phyloP scores from a whole-genome alignment of 352 stramenopile genomes.

The Pythium vanterpoolii region DNA sequence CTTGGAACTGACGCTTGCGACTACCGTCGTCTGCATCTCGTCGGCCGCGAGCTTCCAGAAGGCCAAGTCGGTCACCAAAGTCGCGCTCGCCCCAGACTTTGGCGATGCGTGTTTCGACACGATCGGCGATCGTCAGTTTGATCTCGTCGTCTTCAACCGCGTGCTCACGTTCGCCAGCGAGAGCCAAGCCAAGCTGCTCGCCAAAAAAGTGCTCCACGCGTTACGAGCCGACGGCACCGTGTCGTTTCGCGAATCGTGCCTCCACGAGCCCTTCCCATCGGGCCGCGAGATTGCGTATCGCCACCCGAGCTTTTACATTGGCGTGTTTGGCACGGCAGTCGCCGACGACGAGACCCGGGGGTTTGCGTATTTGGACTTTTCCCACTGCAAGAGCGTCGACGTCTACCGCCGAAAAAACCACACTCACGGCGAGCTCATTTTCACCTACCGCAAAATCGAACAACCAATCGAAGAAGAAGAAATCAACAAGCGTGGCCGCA shows the following conservation, averaged over 20 bases:
- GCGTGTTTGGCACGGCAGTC: slow-evolving; percentile 27
- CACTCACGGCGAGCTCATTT: slow-evolving; percentile 38
- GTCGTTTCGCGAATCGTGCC: slow-evolving; percentile 36
- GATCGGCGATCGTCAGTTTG: slow-evolving; percentile 22
- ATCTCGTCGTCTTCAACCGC: slow-evolving; percentile 37
- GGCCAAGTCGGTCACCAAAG: slow-evolving; percentile 21
- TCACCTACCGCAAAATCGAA: slow-evolving; percentile 33
- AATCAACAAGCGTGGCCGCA: slow-evolving; percentile 24
- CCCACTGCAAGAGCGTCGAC: slow-evolving; percentile 26
- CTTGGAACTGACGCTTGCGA: slow-evolving; percentile 32
- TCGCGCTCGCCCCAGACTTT: slow-evolving; percentile 31
- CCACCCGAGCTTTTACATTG: slow-evolving; percentile 41
- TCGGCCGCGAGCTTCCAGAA: slow-evolving; percentile 10
- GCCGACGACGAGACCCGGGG: slow-evolving; percentile 24
- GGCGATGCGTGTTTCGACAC: slow-evolving; percentile 18
- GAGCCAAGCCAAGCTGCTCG: slow-evolving; percentile 23
- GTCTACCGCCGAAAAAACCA: slow-evolving; percentile 36
- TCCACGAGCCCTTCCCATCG: slow-evolving; percentile 32
- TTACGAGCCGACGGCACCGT: slow-evolving; percentile 29
- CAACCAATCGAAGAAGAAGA: slow-evolving; percentile 27
- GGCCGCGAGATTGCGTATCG: slow-evolving; percentile 26
- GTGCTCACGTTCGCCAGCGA: slow-evolving; percentile 36
- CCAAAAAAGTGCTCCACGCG: slow-evolving; percentile 26
- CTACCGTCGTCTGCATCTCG: slow-evolving; percentile 19
- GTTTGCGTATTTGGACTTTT: slow-evolving; percentile 26